Conservation (phyloP, 768 basidiomycete genomes). For the Lactarius tabidus region DNA sequence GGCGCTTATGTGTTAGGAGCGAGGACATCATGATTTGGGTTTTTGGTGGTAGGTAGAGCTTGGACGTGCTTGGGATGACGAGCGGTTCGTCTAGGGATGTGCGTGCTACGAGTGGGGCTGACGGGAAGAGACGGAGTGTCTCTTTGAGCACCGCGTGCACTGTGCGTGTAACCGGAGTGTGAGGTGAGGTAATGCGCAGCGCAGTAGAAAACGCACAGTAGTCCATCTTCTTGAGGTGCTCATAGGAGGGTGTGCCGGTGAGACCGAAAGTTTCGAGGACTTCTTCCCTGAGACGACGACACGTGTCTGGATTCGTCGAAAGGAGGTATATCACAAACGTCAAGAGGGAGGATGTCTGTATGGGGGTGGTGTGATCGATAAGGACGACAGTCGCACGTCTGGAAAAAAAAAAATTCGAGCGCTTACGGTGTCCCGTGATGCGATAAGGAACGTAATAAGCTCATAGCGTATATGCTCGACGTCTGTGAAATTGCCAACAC, state of each 20-base stretch:
- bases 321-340: conserved; percentile 36
- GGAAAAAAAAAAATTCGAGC: neutral
- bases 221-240: conserved; percentile 35
- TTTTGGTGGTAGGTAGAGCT: conserved; percentile 22
- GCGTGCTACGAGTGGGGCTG: conserved; percentile 19
- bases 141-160: conserved; percentile 38
- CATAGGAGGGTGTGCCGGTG: conserved; percentile 31
- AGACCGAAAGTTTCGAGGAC: conserved; percentile 33
- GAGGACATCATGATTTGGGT: conserved; percentile 30
- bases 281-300: conserved; percentile 34
- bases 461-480: conserved; percentile 27
- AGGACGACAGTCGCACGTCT: neutral
- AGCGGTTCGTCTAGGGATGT: conserved; percentile 17
- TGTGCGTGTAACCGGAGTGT: neutral
- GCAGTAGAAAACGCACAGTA: conserved; percentile 28
- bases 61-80: conserved; percentile 24
- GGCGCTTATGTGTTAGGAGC: conserved; percentile 37
- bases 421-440: conserved; percentile 24
- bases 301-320: conserved; percentile 32
- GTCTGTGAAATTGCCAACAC: conserved; percentile 6
- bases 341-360: conserved; percentile 32
- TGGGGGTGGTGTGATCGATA: neutral
- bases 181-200: no score
- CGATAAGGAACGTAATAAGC: conserved; percentile 25
- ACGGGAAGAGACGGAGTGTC: conserved; percentile 24